phyloP scores from a whole-genome alignment of 1,139 yeast species.

The Yamadazyma aaseri region DNA sequence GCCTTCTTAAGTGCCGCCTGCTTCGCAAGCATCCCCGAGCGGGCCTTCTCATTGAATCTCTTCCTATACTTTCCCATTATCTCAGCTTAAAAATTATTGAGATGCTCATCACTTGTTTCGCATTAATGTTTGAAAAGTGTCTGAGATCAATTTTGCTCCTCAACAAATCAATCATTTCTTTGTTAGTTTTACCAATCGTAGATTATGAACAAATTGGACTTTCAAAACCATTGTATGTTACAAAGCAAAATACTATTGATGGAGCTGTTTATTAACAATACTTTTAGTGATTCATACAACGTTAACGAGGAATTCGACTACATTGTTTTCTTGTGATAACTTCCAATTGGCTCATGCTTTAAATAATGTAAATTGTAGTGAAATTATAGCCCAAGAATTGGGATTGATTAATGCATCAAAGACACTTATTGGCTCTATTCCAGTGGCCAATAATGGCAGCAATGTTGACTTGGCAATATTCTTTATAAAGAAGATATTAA shows the following conservation, averaged over 20 bases:
- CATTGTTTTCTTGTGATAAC: slow-evolving; percentile 56
- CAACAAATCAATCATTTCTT: neutral
- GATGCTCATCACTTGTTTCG: slow-evolving; percentile 10
- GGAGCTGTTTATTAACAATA: slow-evolving; percentile 16
- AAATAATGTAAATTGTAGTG: slow-evolving; percentile 49
- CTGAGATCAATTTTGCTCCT: neutral
- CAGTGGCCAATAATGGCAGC: slow-evolving; percentile 27
- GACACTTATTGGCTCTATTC: slow-evolving; percentile 45
- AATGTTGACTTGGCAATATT: slow-evolving; percentile 40
- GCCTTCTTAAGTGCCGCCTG: slow-evolving; percentile 67
- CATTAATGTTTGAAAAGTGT: neutral
- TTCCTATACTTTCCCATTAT: slow-evolving; percentile 78
- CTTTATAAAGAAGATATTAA: slow-evolving; percentile 47
- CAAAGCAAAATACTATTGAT: neutral
- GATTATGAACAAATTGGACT: slow-evolving; percentile 25
- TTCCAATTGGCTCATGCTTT: slow-evolving; percentile 35
- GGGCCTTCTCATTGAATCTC: slow-evolving; percentile 82
- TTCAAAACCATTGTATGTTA: slow-evolving; percentile 35
- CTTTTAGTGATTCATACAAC: slow-evolving; percentile 45
- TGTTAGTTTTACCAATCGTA: no score
- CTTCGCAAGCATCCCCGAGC: slow-evolving; percentile 81
- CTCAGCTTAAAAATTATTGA: slow-evolving; percentile 4
- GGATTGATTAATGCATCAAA: slow-evolving; percentile 51
- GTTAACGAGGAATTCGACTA: slow-evolving; percentile 53
- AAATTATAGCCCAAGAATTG: slow-evolving; percentile 53